Evolutionary conservation across 805 yeast species (phyloP).

Genomic region (Lachancea fermentati): DNA sequence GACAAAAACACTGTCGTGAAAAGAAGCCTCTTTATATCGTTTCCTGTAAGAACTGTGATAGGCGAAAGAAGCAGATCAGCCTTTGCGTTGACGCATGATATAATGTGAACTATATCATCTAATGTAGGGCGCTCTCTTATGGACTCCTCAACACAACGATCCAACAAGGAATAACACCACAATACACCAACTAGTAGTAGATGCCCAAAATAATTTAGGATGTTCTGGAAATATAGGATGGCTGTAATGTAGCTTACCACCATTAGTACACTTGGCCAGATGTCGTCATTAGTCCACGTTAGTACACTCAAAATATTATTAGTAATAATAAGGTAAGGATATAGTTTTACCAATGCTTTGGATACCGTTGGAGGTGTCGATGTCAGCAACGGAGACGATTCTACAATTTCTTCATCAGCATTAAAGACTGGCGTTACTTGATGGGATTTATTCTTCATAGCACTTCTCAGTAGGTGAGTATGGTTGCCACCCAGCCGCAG

Average conservation of each 20-base stretch:
- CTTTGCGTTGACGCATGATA: conserved; percentile 69
- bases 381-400: conserved; percentile 73
- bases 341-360: conserved; percentile 72
- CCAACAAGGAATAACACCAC: conserved; percentile 54
- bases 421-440: conserved; percentile 1
- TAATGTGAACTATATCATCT: conserved; percentile 75
- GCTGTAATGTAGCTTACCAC: conserved; percentile 49
- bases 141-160: conserved; percentile 50
- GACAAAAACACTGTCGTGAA: conserved; percentile 82
- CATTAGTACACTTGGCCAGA: conserved; percentile 65
- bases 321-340: conserved; percentile 74
- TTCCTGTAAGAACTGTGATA: conserved; percentile 68
- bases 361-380: conserved; percentile 91
- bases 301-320: conserved; percentile 65
- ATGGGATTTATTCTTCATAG: conserved; percentile 17
- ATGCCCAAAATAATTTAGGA: conserved; percentile 81
- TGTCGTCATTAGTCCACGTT: conserved; percentile 89
- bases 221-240: conserved; percentile 72
- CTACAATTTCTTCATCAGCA: conserved; percentile 14
- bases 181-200: conserved; percentile 57
- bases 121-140: conserved; percentile 69
- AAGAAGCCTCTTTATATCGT: conserved; percentile 72
- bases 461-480: conserved; percentile 22
- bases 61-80: conserved; percentile 77
- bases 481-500: conserved; percentile 29